These are phyloP conservation scores for Diplogelasinospora grovesii DNA, from an alignment of 495 filamentous ascomycete genomes.

Conservation along the genomic window DNA sequence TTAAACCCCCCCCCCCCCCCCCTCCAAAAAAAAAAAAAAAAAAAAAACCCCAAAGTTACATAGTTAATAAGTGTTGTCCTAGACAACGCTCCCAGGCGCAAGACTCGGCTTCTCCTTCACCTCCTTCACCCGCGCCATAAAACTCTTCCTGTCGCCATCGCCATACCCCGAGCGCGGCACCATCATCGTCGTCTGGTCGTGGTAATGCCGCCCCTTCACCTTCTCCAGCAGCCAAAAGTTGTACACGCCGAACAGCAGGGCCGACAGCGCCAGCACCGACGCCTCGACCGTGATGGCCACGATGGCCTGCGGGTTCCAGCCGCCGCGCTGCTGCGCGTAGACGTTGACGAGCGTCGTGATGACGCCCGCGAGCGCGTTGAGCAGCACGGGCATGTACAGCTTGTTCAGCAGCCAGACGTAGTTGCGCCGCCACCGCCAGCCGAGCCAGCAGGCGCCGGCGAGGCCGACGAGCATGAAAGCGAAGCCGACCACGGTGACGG, in stretches of 20 bases:
- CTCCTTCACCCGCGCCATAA: background rate
- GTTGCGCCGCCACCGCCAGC: conserved; percentile 28
- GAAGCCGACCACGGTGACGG: conserved; percentile 21
- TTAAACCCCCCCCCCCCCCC: too few species aligned
- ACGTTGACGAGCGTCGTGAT: conserved; percentile 43
- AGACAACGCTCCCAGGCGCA: conserved; percentile 19
- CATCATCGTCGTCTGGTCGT: conserved; percentile 4
- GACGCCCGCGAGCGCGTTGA: conserved; percentile 43
- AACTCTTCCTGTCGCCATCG: background rate
- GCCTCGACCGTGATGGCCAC: conserved; percentile 28
- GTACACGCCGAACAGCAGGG: conserved; percentile 28
- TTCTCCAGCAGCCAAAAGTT: conserved; percentile 24
- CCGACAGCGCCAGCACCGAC: conserved; percentile 12
- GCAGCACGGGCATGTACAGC: conserved; percentile 33
- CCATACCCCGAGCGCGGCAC: background rate
- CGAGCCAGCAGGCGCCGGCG: conserved; percentile 15
- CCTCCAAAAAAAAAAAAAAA: too few species aligned
- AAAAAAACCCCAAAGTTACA: too few species aligned
- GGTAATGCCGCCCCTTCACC: conserved; percentile 24
- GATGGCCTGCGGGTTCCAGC: conserved; percentile 40
- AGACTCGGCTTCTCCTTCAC: conserved; percentile 2
- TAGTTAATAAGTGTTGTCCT: too few species aligned
- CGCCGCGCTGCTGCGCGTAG: conserved; percentile 39
- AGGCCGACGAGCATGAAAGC: conserved; percentile 21
- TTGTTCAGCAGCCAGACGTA: conserved; percentile 40